Evolutionary conservation across 2,329 filamentous ascomycete species (phyloP), one percentile per base, ranked within the genome.

Genomic region (Phialemonium atrogriseum): DNA sequence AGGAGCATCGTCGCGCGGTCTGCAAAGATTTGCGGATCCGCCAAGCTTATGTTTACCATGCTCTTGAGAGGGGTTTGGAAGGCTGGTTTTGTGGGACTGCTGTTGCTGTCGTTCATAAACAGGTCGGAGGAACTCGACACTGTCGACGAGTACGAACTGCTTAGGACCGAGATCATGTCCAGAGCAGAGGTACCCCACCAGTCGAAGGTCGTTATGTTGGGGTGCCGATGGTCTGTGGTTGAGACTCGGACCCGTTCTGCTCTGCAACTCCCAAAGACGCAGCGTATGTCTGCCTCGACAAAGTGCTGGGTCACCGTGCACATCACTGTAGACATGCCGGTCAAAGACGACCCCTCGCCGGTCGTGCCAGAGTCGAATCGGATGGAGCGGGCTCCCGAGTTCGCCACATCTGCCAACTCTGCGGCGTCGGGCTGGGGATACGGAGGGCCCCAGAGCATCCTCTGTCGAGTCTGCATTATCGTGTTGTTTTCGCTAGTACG

Each of bases 1-100:
- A 30, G 28, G 19, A 30, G 20, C 28, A 30, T 30, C 13, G 28
- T 23, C 10, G 19, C 28, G 10, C 28, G 19, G 14, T 30, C 28
- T 2, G 28, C 28, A 3, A 30, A 11, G 4, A 30, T 19, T 3
- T 24, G 7, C 4, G 19, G 28, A 4, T 30, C 28, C 11, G 24
- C 21, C 5, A 6, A 4, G 28, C 5, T 30, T 13, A 30, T 15
- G 13, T 30, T 24, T n/a, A 14, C 28, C 6, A 30, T 19, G 19
- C 24, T 22, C 10, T 28, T 20, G 27, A 7, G n/a, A 9, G 7
- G 8, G 27, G 5, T 8, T 13, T 24, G 20, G 5, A 24, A n/a
- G 10, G 19, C 28, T n/a, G 21, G 17, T 5, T 12, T 15, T 3
- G 24, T 12, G 21, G 28, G 28, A 23, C 5, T 23, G 20, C 9